phyloP scores from a whole-genome alignment of 768 basidiomycete species.

The Auriscalpium vulgare region DNA sequence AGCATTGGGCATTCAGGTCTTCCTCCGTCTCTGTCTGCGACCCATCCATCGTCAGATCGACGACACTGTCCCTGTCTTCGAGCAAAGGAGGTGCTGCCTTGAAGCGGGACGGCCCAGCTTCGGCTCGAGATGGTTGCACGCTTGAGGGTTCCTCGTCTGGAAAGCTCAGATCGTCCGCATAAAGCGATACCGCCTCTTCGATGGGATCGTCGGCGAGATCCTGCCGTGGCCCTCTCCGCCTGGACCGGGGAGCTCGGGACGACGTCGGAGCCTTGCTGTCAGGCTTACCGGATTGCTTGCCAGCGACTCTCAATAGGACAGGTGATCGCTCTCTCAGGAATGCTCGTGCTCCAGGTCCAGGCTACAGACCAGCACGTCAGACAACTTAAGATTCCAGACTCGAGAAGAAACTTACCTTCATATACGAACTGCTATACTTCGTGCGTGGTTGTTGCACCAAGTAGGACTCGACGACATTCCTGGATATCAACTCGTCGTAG shows the following conservation, averaged over 20 bases:
- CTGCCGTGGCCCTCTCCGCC: neutral
- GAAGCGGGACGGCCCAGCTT: neutral
- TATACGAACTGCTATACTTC: neutral
- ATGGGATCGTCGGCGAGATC: neutral
- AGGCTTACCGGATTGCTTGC: neutral
- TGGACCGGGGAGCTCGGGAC: neutral
- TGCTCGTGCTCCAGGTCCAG: too few species aligned
- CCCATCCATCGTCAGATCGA: conserved; percentile 2
- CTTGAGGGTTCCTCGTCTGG: too few species aligned
- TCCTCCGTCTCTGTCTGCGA: neutral
- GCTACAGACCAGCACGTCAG: too few species aligned
- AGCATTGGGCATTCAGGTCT: conserved; percentile 1
- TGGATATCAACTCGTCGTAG: conserved; percentile 1
- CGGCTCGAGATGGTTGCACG: neutral
- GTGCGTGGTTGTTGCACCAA: too few species aligned
- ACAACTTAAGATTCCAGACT: too few species aligned
- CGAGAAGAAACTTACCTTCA: neutral
- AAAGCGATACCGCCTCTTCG: neutral
- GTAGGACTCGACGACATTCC: too few species aligned
- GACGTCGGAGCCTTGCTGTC: neutral
- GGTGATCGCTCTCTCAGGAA: too few species aligned
- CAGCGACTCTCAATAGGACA: neutral
- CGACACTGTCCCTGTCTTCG: neutral
- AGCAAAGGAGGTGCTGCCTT: neutral
- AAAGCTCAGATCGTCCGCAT: too few species aligned